Base-by-base conservation (phyloP, 2,329 filamentous ascomycete species). In the Penicillium sp. region DNA sequence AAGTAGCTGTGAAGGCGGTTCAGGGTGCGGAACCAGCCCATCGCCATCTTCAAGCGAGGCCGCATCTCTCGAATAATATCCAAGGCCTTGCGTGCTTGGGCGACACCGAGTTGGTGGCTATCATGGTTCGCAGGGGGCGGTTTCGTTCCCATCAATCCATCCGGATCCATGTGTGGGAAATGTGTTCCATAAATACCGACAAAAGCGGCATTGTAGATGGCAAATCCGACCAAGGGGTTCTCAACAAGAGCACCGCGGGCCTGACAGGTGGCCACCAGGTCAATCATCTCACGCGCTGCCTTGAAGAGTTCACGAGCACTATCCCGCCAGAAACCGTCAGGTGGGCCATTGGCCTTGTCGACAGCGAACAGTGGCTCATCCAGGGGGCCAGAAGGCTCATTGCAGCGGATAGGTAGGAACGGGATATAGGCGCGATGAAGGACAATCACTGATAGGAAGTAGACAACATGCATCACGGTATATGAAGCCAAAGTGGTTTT, bases 381-480 rank as follows among this genome's bases (percentile, higher is more conserved):
- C 36, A 83, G 61, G 0, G 82, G 82, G 2, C 83, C 83, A 44
- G 77, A 66, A 2, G 82, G 82, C 63, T 79, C 79, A 23, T 71
- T 66, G 61, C 76, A 78, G 19, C 76, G 75, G 44, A 83, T 70
- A 1, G 82, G 81, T 6, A 83, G 70, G 64, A 83, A 84, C 0
- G 82, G 81, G 15, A 85, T 70, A 60, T 83, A 84, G 53, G 83
- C 78, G 53, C 83, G 77, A 60, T 84, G 81, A 5, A 85, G 75
- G 50, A 82, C 77, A 47, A 84, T 81, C 36, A 80, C 78, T 39
- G 80, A 84, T 8, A 84, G 73, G 36, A 81, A 78, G 58, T 81
- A 80, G 10, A 83, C 74, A 10, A 79, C 76, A 61, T 85, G 83
- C 69, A 85, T 79, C 29, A 84, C 73, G 3, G 79, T 79, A 61